These are phyloP conservation scores for Clonostachys rhizophaga DNA, from an alignment of 2,329 filamentous ascomycete genomes.

Conservation along the genomic window DNA sequence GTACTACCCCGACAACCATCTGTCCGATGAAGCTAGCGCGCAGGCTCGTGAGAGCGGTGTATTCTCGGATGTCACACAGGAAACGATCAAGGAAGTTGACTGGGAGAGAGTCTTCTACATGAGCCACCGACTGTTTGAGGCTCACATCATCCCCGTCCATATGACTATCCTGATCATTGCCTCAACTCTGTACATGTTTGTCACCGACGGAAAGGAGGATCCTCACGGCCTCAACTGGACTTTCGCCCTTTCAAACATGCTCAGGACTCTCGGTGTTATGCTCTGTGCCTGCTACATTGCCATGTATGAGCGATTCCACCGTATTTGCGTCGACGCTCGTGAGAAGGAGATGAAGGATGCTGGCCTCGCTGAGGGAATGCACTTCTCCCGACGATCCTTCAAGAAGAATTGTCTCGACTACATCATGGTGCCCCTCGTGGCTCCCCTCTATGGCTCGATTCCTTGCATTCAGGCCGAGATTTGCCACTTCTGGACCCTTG, in stretches of 20 bases:
- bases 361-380: conserved; percentile 59
- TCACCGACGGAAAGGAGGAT: conserved; percentile 45
- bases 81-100: conserved; percentile 43
- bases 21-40: conserved; percentile 24
- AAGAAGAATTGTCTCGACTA: conserved; percentile 58
- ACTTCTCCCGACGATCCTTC: conserved; percentile 55
- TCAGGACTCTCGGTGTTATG: conserved; percentile 58
- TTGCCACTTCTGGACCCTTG: conserved; percentile 65
- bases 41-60: conserved; percentile 44
- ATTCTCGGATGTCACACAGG: conserved; percentile 49
- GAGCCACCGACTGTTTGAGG: conserved; percentile 66
- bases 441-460: conserved; percentile 63
- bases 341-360: conserved; percentile 64
- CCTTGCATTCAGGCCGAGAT: conserved; percentile 65
- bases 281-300: conserved; percentile 59
- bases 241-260: conserved; percentile 52
- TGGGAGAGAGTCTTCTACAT: conserved; percentile 54
- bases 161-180: conserved; percentile 60
- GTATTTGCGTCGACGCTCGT: conserved; percentile 52
- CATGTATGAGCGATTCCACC: conserved; percentile 65
- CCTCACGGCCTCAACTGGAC: conserved; percentile 52
- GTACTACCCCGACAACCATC: conserved; percentile 41
- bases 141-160: conserved; percentile 67
- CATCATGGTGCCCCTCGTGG: conserved; percentile 60
- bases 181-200: conserved; percentile 54